Evolutionary conservation across 495 filamentous ascomycete species (phyloP), one percentile per base, ranked within the genome.

Genomic region (Podospora bellae-mahoneyi): DNA sequence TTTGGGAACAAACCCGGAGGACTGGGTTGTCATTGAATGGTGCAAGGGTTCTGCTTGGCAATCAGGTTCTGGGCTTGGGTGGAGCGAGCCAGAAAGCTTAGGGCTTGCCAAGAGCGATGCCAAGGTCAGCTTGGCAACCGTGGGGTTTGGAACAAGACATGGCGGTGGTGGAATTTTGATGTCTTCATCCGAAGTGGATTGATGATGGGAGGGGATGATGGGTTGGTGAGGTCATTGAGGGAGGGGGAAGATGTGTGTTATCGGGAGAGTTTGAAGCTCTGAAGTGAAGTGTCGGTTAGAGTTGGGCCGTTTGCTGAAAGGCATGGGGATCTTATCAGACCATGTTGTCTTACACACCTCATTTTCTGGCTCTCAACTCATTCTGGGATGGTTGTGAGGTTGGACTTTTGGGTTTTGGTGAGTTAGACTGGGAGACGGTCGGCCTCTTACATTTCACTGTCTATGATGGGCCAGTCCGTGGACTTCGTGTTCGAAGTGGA

Each of bases 11-110:
- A 48, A 48, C 13, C 39, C 15, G 39, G 15, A 48, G 39, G 39
- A 16, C 5, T 48, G 39, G 34, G 6, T 39, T 5, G 5, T 10
- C 34, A 10, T 39, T 5, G 34, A 39, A 23, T 39, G 34, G 5
- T 39, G 34, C 5, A 10, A 39, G 34, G 34, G 30, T 32, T 32
- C 55, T 20, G 13, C 55, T 58, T 58, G 55, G 55, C 55, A n/a
- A 58, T 26, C 2, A 26, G 55, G 55, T 26, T 48, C 55, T 7
- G 55, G 19, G 5, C 7, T 7, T 26, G n/a, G 4, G 13, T 58
- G 55, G 55, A 58, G 55, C 55, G 55, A 58, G 55, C 55, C 55
- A 26, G 23, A 58, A 58, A 58, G 55, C 55, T 58, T 58, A 26
- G 5, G 20, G 19, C n/a, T 6, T 10, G 55, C 55, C 55, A 58